A percentile compares a stretch with the other conserved stretches of the same genome.
These are phyloP conservation scores for Psidium friedrichsthalianum DNA, from an alignment of 345 rosid species.

Conservation along the genomic window DNA sequence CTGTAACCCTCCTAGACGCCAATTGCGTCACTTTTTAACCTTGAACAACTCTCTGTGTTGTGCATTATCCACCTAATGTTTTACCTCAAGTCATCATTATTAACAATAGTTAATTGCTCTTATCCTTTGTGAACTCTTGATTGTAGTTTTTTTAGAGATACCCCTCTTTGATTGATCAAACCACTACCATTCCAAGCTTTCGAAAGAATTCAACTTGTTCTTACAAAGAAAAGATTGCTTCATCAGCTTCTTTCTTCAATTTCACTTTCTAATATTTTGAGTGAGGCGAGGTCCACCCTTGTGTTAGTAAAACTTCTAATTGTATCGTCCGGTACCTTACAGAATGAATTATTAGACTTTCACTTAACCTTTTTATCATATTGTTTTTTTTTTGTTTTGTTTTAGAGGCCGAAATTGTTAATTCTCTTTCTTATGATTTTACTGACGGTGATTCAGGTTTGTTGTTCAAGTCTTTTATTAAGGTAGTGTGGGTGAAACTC, in stretches of 20 bases:
- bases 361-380: not conserved
- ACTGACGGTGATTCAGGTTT: too few relatives aligned
- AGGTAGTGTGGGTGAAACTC: too few relatives aligned
- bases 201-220: not conserved
- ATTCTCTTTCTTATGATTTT: too few relatives aligned
- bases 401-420: not conserved
- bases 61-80: not conserved
- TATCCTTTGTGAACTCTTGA: not conserved
- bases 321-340: not conserved
- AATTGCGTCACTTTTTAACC: too few relatives aligned
- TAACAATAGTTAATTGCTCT: not conserved
- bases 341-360: not conserved
- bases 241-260: not conserved
- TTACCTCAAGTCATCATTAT: not conserved
- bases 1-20: too few relatives aligned
- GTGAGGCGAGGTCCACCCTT: not conserved
- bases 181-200: too few relatives aligned
- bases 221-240: not conserved
- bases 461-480: too few relatives aligned
- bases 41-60: not conserved
- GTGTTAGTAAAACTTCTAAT: not conserved
- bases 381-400: not conserved
- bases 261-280: not conserved
- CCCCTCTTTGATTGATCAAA: not conserved
- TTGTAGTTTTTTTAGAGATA: too few relatives aligned